Base-by-base conservation (phyloP, 306 rosid genomes). In the Albizia julibrissin region DNA sequence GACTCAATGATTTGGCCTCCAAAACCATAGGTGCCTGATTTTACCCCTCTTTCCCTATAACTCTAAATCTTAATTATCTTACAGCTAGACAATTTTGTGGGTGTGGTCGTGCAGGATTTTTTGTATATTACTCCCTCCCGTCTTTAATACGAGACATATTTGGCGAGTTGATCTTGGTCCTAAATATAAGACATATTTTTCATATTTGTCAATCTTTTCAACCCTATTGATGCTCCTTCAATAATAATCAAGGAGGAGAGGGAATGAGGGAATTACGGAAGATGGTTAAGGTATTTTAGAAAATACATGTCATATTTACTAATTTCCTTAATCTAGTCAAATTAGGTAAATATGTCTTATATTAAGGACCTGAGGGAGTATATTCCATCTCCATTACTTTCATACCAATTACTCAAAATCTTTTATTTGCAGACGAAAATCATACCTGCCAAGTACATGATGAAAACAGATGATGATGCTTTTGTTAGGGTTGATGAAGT, bases 401-500 rank as follows among this genome's bases (percentile, higher is more conserved):
- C 9, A n/a, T 73, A 50, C 54, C 69, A 80, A 50, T 76, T 34
- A 62, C 33, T 40, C 21, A 70, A 40, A 68, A 11, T 59, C 47
- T 40, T 65, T 72, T 76, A 88, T 62, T 44, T 87, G 95, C 95
- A 95, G 99, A 91, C 91, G 49, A 90, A 91, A 82, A 77, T 91
- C 80, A 87, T 89, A 27, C 95, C 97, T 70, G 88, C 98, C 5
- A 95, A 95, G 77, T 93, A 86, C 84, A 91, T 95, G 62, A 95
- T 95, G 98, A 95, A 95, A 90, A 93, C 97, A 18, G 98, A 93
- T 72, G 98, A 94, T 78, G 98, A 95, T 88, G 97, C 98, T 42
- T 95, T 95, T 85, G 88, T 93, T 77, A 89, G 97, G 87, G 84
- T 95, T 47, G 94, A 95, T 81, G 97, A 93, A 85, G 92, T 95